phyloP scores from a whole-genome alignment of 306 rosid genomes.

The Parietaria judaica region DNA sequence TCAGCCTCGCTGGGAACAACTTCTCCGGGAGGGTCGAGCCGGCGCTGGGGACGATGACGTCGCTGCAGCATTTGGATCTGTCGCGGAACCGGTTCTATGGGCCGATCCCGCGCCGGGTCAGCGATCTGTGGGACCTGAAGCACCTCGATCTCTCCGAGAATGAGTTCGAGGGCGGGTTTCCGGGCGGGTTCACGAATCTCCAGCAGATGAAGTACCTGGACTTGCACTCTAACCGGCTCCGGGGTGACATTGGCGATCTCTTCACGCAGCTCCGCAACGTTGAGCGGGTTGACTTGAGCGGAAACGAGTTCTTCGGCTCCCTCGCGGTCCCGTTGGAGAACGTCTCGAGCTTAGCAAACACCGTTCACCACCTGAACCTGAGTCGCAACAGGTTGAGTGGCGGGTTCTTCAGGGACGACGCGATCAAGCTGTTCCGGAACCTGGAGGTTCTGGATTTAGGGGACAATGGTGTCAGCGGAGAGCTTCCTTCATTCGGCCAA shows the following conservation, averaged over 20 bases:
- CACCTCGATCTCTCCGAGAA: slow-evolving; percentile 67
- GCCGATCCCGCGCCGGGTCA: slow-evolving; percentile 82
- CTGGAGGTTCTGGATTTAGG: slow-evolving; percentile 68
- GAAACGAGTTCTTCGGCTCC: slow-evolving; percentile 58
- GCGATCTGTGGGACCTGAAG: slow-evolving; percentile 58
- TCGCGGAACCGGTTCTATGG: slow-evolving; percentile 70
- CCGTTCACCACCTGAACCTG: slow-evolving; percentile 44
- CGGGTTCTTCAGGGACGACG: slow-evolving; percentile 40
- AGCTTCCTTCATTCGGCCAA: slow-evolving; percentile 58
- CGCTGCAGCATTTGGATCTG: slow-evolving; percentile 82
- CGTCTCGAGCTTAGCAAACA: slow-evolving; percentile 63
- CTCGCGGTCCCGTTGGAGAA: slow-evolving; percentile 33
- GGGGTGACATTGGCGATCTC: slow-evolving; percentile 54
- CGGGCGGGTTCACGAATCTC: slow-evolving; percentile 50
- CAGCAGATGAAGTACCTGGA: slow-evolving; percentile 80
- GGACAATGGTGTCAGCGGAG: slow-evolving; percentile 52
- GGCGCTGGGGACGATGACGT: slow-evolving; percentile 46
- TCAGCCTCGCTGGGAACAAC: slow-evolving; percentile 56
- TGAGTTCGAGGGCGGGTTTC: slow-evolving; percentile 55
- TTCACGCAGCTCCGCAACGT: slow-evolving; percentile 48
- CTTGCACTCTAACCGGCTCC: slow-evolving; percentile 56
- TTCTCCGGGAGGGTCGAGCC: slow-evolving; percentile 80
- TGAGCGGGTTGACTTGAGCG: slow-evolving; percentile 70
- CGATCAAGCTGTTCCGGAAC: slow-evolving; percentile 49
- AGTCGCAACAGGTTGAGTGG: slow-evolving; percentile 56